Base-by-base conservation (phyloP, 1,139 yeast species). In the Hyphopichia burtonii region DNA sequence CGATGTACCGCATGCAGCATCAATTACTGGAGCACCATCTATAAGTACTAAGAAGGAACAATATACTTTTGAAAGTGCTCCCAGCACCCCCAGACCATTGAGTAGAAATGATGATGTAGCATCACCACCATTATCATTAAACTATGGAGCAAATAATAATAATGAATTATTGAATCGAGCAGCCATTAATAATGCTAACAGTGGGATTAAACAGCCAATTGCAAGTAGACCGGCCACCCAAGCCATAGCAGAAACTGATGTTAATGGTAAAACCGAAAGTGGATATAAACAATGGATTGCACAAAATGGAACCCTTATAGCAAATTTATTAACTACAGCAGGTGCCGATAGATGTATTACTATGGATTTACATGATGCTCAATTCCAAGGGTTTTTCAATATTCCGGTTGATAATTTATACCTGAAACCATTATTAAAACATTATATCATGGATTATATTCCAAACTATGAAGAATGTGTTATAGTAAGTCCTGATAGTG, bases 311-410 rank as follows among this genome's bases (percentile, higher is more conserved):
- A 90, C 96, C 2, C 71, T 94, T 47, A 80, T 94, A 48, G 98
- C 99, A 35, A 86, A 90, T 55, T 68, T 93, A 50, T 70, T 94
- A 50, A 86, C 90, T 11, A 82, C 95, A 3, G 96, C 99, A 0
- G 99, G 99, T 28, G 96, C 98, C 1, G 96, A 94, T 65, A 91
- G 95, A 55, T 83, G 93, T 48, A 90, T 94, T 49, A 93, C 99
- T 10, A 91, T 93, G 98, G 99, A 94, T 60, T 74, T 94, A 45
- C 99, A 93, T 59, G 99, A 91, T 60, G 89, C 93, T 3, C 97
- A 90, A 65, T 90, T 87, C 63, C 96, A 90, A 62, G 97, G 97
- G 3, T 90, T 86, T 57, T 90, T 91, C 61, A 89, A 87, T 55
- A 84, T 90, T 34, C 96, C 96, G 2, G 96, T 91, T 31, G 98